These are phyloP conservation scores for Brassica carinata DNA, from an alignment of 345 rosid species.

Conservation along the genomic window DNA sequence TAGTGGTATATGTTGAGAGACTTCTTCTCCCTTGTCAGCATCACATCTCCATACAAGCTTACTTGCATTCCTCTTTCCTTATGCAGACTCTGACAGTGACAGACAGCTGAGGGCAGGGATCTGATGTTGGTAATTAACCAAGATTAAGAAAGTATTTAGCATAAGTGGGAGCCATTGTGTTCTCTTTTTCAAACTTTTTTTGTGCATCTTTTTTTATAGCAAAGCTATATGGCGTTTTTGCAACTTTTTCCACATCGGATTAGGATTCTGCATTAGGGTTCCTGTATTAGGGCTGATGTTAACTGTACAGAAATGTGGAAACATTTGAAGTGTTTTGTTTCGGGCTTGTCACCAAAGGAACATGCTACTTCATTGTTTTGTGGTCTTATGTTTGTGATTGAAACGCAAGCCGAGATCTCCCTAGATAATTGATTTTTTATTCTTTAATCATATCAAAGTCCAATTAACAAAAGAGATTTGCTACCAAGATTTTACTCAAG, in stretches of 20 bases:
- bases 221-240: constrained; percentile 13
- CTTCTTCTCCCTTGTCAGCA: neutral
- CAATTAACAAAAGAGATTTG: too few relatives aligned
- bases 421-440: too few relatives aligned
- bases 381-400: neutral
- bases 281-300: constrained; percentile 24
- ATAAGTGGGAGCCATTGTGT: constrained; percentile 29
- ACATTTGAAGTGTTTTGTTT: constrained; percentile 1
- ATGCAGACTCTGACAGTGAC: constrained; percentile 39
- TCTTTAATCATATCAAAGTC: too few relatives aligned
- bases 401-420: too few relatives aligned
- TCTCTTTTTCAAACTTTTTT: constrained; percentile 9
- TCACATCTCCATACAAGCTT: constrained; percentile 10
- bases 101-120: constrained; percentile 37
- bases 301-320: constrained; percentile 37
- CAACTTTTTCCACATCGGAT: neutral
- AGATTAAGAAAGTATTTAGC: constrained; percentile 33
- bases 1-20: constrained; percentile 35
- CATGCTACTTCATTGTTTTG: neutral
- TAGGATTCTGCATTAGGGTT: neutral
- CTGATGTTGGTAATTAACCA: constrained; percentile 32
- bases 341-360: constrained; percentile 1
- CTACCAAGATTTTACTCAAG: too few relatives aligned
- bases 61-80: constrained; percentile 12
- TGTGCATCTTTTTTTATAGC: constrained; percentile 23